Evolutionary conservation across 228 moss, liverwort and hornwort genomes (phyloP).

Genomic region (Sphagnum magellanicum): DNA sequence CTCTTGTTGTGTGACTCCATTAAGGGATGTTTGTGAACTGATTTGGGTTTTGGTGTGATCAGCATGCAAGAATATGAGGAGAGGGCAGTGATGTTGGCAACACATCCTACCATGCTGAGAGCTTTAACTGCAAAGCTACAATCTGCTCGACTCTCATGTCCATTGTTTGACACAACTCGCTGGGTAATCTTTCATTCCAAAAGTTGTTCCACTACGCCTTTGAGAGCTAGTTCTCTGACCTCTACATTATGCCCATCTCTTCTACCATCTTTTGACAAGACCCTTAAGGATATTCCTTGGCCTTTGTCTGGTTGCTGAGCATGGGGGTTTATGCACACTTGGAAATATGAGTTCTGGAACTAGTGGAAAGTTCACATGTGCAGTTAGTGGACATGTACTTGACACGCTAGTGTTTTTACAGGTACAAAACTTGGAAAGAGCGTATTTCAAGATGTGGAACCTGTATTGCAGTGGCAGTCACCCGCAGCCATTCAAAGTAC

Average conservation of each 20-base stretch:
- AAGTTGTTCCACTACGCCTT: too few species aligned
- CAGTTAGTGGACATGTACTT: too few species aligned
- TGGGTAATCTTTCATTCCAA: constrained; percentile 43
- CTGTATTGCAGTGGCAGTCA: constrained; percentile 68
- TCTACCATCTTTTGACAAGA: too few species aligned
- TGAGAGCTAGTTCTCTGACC: too few species aligned
- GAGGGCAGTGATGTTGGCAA: constrained; percentile 70
- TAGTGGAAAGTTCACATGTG: too few species aligned
- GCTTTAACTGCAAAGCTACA: constrained; percentile 70
- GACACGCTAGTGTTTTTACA: constrained; percentile 10
- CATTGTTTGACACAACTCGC: constrained; percentile 76
- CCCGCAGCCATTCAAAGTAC: constrained; percentile 75
- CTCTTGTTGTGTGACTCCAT: too few species aligned
- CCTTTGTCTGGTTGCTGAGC: too few species aligned
- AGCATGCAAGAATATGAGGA: constrained; percentile 92
- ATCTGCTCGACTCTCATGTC: constrained; percentile 60
- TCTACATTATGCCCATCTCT: too few species aligned
- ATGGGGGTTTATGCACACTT: too few species aligned
- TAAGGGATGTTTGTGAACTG: too few species aligned
- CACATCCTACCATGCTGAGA: constrained; percentile 49
- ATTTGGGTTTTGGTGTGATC: neutral
- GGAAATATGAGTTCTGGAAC: too few species aligned
- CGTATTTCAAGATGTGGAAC: constrained; percentile 90
- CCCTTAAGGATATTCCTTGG: too few species aligned
- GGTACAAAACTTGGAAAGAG: constrained; percentile 85